These are phyloP conservation scores for Penicillium fuscoglaucum DNA, from an alignment of 2,329 filamentous ascomycete genomes.

Conservation along the genomic window DNA sequence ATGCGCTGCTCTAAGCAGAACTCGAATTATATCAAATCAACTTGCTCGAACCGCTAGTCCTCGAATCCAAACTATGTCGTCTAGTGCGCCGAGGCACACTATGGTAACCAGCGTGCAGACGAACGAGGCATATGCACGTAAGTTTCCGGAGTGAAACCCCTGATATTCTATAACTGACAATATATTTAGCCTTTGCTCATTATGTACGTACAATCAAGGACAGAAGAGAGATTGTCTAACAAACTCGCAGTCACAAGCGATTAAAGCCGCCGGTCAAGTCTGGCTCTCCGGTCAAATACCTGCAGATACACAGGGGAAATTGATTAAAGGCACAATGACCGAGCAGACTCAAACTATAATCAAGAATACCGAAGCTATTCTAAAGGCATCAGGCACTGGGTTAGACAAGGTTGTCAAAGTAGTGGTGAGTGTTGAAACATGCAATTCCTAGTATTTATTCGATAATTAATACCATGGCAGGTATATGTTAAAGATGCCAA, in stretches of 20 bases:
- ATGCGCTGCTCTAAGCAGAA: background rate
- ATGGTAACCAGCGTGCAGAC: slow-evolving; percentile 2
- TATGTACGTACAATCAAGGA: background rate
- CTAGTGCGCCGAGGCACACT: background rate
- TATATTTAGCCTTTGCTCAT: background rate
- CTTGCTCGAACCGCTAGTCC: background rate
- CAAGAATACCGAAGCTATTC: slow-evolving; percentile 70
- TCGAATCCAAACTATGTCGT: background rate
- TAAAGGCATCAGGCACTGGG: slow-evolving; percentile 71
- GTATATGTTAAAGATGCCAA: slow-evolving; percentile 19
- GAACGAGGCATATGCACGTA: slow-evolving; percentile 3
- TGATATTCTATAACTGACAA: background rate
- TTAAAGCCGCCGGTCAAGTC: slow-evolving; percentile 60
- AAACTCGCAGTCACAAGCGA: slow-evolving; percentile 37
- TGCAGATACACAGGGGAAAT: slow-evolving; percentile 55
- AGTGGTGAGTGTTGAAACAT: slow-evolving; percentile 37
- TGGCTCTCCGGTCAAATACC: slow-evolving; percentile 72
- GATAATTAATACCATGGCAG: background rate
- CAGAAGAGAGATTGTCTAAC: background rate
- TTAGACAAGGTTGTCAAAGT: slow-evolving; percentile 78
- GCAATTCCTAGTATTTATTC: background rate
- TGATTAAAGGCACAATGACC: slow-evolving; percentile 47
- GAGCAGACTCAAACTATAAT: slow-evolving; percentile 52
- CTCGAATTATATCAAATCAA: background rate
- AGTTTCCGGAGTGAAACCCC: background rate